These are phyloP conservation scores for Paraphoma sp. DNA, from an alignment of 2,329 filamentous ascomycete species.

Conservation along the genomic window DNA sequence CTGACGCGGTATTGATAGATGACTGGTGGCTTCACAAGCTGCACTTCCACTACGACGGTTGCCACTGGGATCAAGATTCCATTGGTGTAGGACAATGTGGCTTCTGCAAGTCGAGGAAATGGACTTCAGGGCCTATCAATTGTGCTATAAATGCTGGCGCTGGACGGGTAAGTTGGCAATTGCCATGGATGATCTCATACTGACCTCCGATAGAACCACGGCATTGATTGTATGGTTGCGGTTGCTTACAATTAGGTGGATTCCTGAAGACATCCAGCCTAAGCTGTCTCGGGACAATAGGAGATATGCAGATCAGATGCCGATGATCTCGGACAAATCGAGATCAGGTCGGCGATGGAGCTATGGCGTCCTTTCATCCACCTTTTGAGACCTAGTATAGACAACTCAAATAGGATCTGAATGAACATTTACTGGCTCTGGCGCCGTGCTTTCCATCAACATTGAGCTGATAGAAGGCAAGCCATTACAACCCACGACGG, in stretches of 20 bases:
- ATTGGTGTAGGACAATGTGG: neutral
- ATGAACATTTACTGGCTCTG: no score
- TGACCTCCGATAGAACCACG: neutral
- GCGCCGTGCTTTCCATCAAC: no score
- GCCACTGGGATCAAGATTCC: conserved; percentile 1
- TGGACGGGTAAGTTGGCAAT: neutral
- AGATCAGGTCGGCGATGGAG: no score
- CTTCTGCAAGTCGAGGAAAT: neutral
- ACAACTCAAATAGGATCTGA: no score
- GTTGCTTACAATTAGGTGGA: neutral
- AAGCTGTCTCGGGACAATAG: no score
- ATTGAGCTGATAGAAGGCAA: no score
- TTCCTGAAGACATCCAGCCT: neutral
- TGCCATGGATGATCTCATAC: neutral
- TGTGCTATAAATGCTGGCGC: neutral
- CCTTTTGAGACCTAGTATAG: no score
- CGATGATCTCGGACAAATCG: no score
- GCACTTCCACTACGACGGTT: neutral
- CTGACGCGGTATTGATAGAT: neutral
- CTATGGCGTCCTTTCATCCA: no score
- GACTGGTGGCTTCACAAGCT: neutral
- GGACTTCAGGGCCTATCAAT: neutral
- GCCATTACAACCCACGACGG: no score
- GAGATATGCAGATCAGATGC: no score
- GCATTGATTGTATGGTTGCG: neutral